Percentiles rank a stretch among this genome's conserved stretches.
These are phyloP conservation scores for Emmonsiellopsis sp. DNA, from an alignment of 2,329 filamentous ascomycete species.

Conservation along the genomic window DNA sequence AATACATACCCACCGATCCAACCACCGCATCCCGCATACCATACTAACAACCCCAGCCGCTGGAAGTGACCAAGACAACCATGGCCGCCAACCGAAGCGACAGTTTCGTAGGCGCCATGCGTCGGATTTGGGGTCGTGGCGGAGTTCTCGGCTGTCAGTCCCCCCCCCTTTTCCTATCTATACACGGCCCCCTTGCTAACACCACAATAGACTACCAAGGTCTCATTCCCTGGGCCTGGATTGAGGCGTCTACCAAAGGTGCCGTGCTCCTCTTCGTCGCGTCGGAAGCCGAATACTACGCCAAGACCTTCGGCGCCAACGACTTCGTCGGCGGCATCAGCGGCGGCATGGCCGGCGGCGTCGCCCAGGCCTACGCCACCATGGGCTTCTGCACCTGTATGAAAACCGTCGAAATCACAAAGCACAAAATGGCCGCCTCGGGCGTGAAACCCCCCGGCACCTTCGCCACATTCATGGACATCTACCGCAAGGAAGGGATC, in stretches of 20 bases:
- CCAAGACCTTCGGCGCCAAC: constrained; percentile 69
- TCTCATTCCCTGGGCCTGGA: constrained; percentile 99
- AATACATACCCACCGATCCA: constrained; percentile 13
- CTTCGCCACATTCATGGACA: constrained; percentile 91
- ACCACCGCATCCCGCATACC: background rate
- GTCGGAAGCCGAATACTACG: constrained; percentile 94
- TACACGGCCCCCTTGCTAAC: background rate
- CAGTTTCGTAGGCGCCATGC: constrained; percentile 70
- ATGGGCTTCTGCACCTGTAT: constrained; percentile 99
- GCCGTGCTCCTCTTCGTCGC: constrained; percentile 98
- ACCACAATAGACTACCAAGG: constrained; percentile 86
- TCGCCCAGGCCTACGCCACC: constrained; percentile 96
- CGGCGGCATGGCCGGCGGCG: constrained; percentile 86
- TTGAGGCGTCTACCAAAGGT: constrained; percentile 98
- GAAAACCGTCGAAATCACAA: constrained; percentile 99
- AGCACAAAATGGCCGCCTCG: constrained; percentile 80
- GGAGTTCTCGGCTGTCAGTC: constrained; percentile 86
- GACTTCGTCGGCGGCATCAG: constrained; percentile 83
- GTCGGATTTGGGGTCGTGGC: constrained; percentile 86
- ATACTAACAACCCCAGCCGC: constrained; percentile 48
- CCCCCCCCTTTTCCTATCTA: background rate
- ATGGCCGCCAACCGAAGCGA: constrained; percentile 96
- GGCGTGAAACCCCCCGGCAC: constrained; percentile 84
- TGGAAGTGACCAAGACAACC: constrained; percentile 99
- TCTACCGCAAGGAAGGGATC: constrained; percentile 91